Percentiles rank a stretch among this genome's conserved stretches.
These are phyloP conservation scores for Entomophthora muscae DNA, from an alignment of 371 early-diverging fungal species.

Conservation along the genomic window DNA sequence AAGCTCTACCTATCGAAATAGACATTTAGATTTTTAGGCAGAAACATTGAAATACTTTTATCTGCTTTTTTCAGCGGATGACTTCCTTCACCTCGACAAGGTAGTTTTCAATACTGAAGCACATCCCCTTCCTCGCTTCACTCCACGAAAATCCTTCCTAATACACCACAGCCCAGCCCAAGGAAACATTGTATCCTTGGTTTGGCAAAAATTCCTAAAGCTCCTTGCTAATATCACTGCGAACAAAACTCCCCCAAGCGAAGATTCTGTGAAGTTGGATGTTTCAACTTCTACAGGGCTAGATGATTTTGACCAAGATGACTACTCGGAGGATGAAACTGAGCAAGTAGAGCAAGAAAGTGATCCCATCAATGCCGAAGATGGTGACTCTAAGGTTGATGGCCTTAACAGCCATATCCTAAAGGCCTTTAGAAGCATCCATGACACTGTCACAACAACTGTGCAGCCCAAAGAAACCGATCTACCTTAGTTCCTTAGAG, in stretches of 20 bases:
- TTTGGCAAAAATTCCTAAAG: not conserved
- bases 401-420: too few relatives aligned
- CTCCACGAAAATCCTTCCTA: constrained; percentile 11
- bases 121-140: constrained; percentile 57
- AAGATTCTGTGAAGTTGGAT: not conserved
- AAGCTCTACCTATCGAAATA: constrained; percentile 9
- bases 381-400: too few relatives aligned
- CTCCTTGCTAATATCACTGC: not conserved
- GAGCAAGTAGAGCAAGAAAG: too few relatives aligned
- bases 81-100: constrained; percentile 49
- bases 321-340: too few relatives aligned
- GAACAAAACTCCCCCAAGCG: not conserved
- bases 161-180: not conserved
- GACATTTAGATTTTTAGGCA: constrained; percentile 25
- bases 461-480: too few relatives aligned
- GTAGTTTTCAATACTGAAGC: constrained; percentile 85
- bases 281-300: too few relatives aligned
- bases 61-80: constrained; percentile 51
- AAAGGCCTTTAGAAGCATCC: too few relatives aligned
- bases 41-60: constrained; percentile 94
- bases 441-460: too few relatives aligned
- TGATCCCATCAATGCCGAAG: too few relatives aligned
- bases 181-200: not conserved
- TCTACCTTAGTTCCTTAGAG: too few relatives aligned
- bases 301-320: too few relatives aligned